Conservation (phyloP, 139 green algal species). For the Tetradesmus lagerheimii region DNA sequence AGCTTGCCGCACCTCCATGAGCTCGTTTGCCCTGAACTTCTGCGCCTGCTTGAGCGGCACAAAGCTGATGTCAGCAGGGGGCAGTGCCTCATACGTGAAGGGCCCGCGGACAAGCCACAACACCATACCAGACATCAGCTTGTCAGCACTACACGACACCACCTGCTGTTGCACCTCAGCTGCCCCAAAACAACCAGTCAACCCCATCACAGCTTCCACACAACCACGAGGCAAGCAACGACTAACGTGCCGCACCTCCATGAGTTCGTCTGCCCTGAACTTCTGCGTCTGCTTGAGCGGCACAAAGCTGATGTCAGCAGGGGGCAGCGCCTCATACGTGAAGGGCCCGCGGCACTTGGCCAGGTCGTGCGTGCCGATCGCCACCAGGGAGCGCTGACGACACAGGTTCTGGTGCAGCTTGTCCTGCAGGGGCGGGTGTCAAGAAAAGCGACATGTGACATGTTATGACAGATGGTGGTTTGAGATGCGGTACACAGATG, state of each 20-base stretch:
- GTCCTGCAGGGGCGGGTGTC: constrained; percentile 71
- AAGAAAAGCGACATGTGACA: too few species aligned
- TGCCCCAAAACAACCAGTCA: not conserved
- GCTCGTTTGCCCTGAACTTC: constrained; percentile 86
- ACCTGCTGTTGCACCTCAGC: too few species aligned
- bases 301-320: constrained; percentile 94
- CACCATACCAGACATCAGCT: too few species aligned
- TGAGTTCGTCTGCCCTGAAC: constrained; percentile 91
- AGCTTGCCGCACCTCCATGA: constrained; percentile 82
- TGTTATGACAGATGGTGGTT: too few species aligned
- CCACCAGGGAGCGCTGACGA: constrained; percentile 94
- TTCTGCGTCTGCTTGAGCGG: constrained; percentile 95
- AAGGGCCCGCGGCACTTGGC: constrained; percentile 92
- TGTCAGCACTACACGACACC: too few species aligned
- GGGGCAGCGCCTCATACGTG: constrained; percentile 97
- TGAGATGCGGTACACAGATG: too few species aligned
- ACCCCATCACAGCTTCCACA: too few species aligned
- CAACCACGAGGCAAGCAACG: too few species aligned
- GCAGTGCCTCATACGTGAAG: constrained; percentile 99
- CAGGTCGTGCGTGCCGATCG: constrained; percentile 99
- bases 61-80: constrained; percentile 93
- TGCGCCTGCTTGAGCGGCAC: constrained; percentile 95
- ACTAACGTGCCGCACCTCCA: constrained; percentile 75
- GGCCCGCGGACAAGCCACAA: too few species aligned
- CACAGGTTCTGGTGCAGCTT: constrained; percentile 99